These are phyloP conservation scores for Zoysia matrella DNA, from an alignment of 202 grass and related monocot genomes.

Conservation along the genomic window DNA sequence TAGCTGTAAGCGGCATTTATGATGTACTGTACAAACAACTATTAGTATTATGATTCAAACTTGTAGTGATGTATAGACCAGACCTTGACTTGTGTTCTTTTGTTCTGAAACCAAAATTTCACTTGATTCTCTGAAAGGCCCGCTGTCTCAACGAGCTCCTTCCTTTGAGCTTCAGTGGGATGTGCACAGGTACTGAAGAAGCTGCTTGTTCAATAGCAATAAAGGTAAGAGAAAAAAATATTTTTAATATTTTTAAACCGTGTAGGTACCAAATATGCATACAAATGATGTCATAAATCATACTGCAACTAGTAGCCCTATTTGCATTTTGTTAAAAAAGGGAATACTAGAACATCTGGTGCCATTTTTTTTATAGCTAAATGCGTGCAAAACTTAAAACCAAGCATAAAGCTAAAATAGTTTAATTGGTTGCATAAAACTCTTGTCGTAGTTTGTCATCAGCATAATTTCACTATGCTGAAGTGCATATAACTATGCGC, in stretches of 20 bases:
- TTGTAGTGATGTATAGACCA: slow-evolving; percentile 25
- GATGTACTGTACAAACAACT: neutral
- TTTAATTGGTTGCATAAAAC: neutral
- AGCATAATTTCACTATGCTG: neutral
- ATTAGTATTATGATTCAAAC: neutral
- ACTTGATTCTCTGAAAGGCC: slow-evolving; percentile 53
- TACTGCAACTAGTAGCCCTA: neutral
- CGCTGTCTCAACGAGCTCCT: slow-evolving; percentile 32
- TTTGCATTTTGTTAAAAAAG: neutral
- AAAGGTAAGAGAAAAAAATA: neutral
- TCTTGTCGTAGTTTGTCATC: neutral
- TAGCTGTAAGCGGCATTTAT: neutral
- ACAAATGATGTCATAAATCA: neutral
- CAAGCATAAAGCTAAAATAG: neutral
- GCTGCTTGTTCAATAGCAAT: slow-evolving; percentile 47
- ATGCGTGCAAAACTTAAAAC: neutral
- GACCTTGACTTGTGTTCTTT: slow-evolving; percentile 74
- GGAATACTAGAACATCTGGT: neutral
- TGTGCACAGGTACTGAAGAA: slow-evolving; percentile 62
- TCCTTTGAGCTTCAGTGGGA: slow-evolving; percentile 64
- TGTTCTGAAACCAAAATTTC: slow-evolving; percentile 93
- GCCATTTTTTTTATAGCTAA: neutral
- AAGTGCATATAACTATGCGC: neutral
- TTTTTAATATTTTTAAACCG: neutral
- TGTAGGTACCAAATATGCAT: neutral